Conservation (phyloP, 1,284 basidiomycete species). For the Athelia psychrophila region DNA sequence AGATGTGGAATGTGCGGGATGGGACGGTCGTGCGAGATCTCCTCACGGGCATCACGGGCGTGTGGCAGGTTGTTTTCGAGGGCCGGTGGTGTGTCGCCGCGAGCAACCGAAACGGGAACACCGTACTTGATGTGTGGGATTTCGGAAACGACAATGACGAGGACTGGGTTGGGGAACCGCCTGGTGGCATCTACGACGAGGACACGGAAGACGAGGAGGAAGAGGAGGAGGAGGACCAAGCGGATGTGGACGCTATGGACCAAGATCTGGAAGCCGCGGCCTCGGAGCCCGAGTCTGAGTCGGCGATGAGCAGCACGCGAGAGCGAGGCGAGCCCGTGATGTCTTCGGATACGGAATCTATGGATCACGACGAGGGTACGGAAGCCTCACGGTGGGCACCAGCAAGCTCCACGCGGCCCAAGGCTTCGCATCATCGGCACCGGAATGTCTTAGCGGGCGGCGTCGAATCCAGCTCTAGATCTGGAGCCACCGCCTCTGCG, state of each 20-base stretch:
- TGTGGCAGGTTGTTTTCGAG: constrained; percentile 96
- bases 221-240: constrained; percentile 27
- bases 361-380: constrained; percentile 27
- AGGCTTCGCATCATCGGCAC: constrained; percentile 11
- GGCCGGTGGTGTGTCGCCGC: constrained; percentile 91
- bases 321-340: not conserved
- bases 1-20: constrained; percentile 93
- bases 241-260: constrained; percentile 18
- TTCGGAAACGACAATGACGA: constrained; percentile 68
- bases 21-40: constrained; percentile 84
- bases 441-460: constrained; percentile 14
- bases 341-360: constrained; percentile 26
- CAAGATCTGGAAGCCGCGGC: constrained; percentile 11
- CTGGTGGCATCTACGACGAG: constrained; percentile 50
- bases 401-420: not conserved
- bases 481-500: constrained; percentile 8
- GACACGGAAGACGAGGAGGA: constrained; percentile 45
- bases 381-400: constrained; percentile 35
- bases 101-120: constrained; percentile 77
- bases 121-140: constrained; percentile 85
- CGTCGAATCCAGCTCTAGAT: constrained; percentile 17
- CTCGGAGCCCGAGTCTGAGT: constrained; percentile 3
- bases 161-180: constrained; percentile 52
- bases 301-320: not conserved
- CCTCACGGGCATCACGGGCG: constrained; percentile 84